Base-by-base conservation (phyloP, 805 yeast species). In the Starmerella apis region DNA sequence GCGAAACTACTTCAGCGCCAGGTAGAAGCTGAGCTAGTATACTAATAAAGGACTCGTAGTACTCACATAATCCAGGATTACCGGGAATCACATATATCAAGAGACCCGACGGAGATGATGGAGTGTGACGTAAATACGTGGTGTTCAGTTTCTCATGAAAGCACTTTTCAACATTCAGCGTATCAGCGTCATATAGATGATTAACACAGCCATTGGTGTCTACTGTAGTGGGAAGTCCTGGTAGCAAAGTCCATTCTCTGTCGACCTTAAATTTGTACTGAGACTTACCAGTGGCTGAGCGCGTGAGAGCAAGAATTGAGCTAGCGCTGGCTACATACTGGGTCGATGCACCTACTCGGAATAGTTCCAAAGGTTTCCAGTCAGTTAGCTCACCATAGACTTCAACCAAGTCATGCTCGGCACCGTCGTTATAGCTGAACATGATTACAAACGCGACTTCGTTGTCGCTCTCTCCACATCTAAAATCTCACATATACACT, bases 21-120 rank as follows among this genome's bases (percentile, higher is more conserved):
- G 79, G 78, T 46, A 67, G 60, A 30, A 56, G 57, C 22, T 61
- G 59, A 49, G 75, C 75, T 48, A 79, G 55, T 22, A 63, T 57
- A 11, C 66, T 63, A 25, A 83, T 61, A 58, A 78, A 81, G 3
- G 75, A 75, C 18, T 68, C 68, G 62, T 83, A 83, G 64, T 75
- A 83, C 53, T 78, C 79, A 37, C 79, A 71, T 24, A 83, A 64
- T 0, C 90, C 92, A 0, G 92, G 92, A 56, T 83, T 83, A 0
- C 92, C 92, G 0, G 92, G 90, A 5, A 83, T 70, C 55, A 82
- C 71, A 4, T 78, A 71, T 41, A 82, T 62, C 27, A 83, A 43
- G 18, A 19, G 18, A 24, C 38, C 24, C 13, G 48, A 31, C 4
- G 50, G n/a, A 8, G 25, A 10, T 3, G 28, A 3, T 19, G 50